These are phyloP conservation scores for Lunularia cruciata DNA, from an alignment of 225 moss, liverwort and hornwort genomes.

Conservation along the genomic window DNA sequence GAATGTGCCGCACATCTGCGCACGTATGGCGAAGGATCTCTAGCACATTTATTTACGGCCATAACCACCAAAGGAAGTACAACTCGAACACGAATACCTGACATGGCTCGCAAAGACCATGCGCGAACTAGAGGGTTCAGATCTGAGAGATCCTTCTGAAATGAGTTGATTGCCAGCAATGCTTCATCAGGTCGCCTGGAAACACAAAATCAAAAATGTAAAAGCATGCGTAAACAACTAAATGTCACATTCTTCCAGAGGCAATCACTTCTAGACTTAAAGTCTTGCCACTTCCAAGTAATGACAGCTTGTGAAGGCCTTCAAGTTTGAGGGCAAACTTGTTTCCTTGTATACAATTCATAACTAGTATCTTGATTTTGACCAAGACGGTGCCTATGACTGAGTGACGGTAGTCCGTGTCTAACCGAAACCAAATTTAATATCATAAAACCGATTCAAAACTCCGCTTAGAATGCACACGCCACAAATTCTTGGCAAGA, in stretches of 20 bases:
- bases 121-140: slow-evolving; percentile 91
- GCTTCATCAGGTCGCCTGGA: slow-evolving; percentile 98
- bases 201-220: slow-evolving; percentile 20
- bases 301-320: too few species aligned
- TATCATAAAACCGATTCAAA: too few species aligned
- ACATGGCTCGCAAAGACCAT: slow-evolving; percentile 96
- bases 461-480: too few species aligned
- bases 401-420: too few species aligned
- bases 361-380: too few species aligned
- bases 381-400: too few species aligned
- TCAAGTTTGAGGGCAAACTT: too few species aligned
- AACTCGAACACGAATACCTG: slow-evolving; percentile 95
- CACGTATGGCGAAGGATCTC: slow-evolving; percentile 95
- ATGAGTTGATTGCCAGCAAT: slow-evolving; percentile 92
- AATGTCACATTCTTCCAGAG: neutral
- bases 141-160: slow-evolving; percentile 97
- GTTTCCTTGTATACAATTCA: too few species aligned
- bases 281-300: too few species aligned
- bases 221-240: neutral
- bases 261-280: too few species aligned
- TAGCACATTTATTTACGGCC: slow-evolving; percentile 87
- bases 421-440: too few species aligned
- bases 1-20: slow-evolving; percentile 95
- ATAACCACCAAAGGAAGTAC: slow-evolving; percentile 92
- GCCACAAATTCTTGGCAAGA: slow-evolving; percentile 8